Percentiles rank a stretch among this genome's conserved stretches.
Evolutionary conservation across 225 moss, liverwort and hornwort genomes (phyloP).

Genomic region (Marchantia paleacea): DNA sequence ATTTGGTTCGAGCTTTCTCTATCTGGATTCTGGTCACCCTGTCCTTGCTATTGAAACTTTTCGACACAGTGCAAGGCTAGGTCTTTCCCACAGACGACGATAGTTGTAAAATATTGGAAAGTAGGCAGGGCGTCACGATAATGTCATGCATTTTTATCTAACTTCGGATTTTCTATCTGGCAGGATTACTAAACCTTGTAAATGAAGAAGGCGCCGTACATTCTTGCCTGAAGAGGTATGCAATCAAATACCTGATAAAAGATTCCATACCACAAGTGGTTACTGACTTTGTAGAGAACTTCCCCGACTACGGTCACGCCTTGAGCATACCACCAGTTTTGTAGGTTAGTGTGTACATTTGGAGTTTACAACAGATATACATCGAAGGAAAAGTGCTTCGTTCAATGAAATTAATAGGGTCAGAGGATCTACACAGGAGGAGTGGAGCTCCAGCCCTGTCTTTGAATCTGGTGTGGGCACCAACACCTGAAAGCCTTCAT

Average conservation of each 20-base stretch:
- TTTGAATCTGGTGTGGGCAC: background rate
- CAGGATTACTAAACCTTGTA: slow-evolving; percentile 18
- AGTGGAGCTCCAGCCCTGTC: background rate
- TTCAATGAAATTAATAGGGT: background rate
- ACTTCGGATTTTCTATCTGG: background rate
- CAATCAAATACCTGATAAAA: background rate
- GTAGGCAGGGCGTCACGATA: background rate
- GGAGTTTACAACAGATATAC: background rate
- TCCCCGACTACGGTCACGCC: slow-evolving; percentile 5
- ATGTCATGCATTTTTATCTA: background rate
- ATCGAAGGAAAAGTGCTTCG: background rate
- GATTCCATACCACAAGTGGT: slow-evolving; percentile 4
- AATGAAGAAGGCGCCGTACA: slow-evolving; percentile 20
- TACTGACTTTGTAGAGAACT: slow-evolving; percentile 16
- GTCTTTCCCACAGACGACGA: no score
- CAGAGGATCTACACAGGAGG: background rate
- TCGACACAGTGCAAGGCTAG: no score
- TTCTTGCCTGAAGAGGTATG: slow-evolving; percentile 12
- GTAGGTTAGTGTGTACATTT: slow-evolving; percentile 14
- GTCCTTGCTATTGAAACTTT: background rate
- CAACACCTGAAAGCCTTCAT: background rate
- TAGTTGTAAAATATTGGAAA: background rate
- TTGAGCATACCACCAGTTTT: slow-evolving; percentile 10
- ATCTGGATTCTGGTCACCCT: background rate
- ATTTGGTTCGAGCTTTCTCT: background rate